Percentiles rank a stretch among this genome's conserved stretches.
phyloP scores from a whole-genome alignment of 2,329 filamentous ascomycete species.

The Scedosporium minutisporum region DNA sequence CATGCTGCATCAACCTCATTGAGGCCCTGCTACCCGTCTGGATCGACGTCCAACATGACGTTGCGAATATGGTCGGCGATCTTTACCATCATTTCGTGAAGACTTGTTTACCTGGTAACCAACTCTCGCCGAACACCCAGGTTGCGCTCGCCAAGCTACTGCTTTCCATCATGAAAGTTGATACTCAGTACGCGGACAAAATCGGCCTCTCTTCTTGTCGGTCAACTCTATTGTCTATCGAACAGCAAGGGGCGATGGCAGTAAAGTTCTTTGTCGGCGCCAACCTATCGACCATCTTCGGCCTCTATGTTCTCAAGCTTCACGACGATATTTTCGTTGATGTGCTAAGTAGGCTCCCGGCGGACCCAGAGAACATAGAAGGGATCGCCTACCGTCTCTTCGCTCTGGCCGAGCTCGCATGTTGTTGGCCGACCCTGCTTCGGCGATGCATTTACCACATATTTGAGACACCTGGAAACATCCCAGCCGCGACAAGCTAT shows the following conservation, averaged over 20 bases:
- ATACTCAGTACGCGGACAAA: constrained; percentile 56
- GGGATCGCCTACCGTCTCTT: constrained; percentile 78
- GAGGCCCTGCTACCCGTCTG: constrained; percentile 53
- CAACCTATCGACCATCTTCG: constrained; percentile 65
- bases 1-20: constrained; percentile 59
- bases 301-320: constrained; percentile 67
- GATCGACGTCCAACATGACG: constrained; percentile 46
- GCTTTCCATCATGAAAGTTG: constrained; percentile 55
- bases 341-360: constrained; percentile 69
- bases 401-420: constrained; percentile 66
- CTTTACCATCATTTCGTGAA: constrained; percentile 72
- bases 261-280: constrained; percentile 70
- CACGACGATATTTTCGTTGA: constrained; percentile 83
- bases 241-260: constrained; percentile 54
- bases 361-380: constrained; percentile 60
- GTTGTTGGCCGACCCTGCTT: constrained; percentile 75
- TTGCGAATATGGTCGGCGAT: constrained; percentile 60
- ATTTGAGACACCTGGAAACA: constrained; percentile 76
- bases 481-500: constrained; percentile 55
- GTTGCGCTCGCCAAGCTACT: constrained; percentile 59
- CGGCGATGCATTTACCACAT: constrained; percentile 86
- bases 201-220: constrained; percentile 49
- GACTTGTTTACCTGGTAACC: constrained; percentile 53
- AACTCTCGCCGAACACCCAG: constrained; percentile 61
- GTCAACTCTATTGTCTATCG: constrained; percentile 64